Evolutionary conservation across 2,329 filamentous ascomycete species (phyloP), one percentile per base, ranked within the genome.

Genomic region (Magnaporthiopsis rhizophila): DNA sequence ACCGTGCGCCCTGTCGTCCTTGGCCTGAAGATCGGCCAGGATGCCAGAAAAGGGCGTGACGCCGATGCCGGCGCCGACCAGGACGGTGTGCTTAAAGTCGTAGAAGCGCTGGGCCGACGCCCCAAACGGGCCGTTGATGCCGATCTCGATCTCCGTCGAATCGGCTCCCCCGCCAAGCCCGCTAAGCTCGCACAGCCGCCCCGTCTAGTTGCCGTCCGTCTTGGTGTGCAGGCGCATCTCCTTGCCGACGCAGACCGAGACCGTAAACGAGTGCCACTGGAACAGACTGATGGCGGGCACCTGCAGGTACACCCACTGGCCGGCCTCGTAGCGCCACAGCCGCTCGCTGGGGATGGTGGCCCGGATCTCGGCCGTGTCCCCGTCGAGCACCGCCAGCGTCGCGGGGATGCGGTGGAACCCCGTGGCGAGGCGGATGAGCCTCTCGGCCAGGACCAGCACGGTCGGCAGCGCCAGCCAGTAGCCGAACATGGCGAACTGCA

Each of bases 41-140:
- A 94, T 93, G 0, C 89, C 92, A 11, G 90, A 90, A 77, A 92
- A 94, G 0, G 90, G 90, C n/a, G 90, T 94, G 13, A 93, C 89
- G 68, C 90, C 90, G 68, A 94, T 94, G 74, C 90, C 90, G 0
- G 90, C 91, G 66, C 90, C 90, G 65, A 90, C 88, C n/a, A 94
- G 83, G 38, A 93, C 80, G 11, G 90, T 85, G 58, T 91, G 83
- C 76, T 94, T 90, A 74, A 92, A 93, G 76, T 92, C 94, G 82
- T 95, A 95, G 58, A 96, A 91, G 70, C 95, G 90, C 73, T 95
- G 90, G 0, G 91, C 94, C 0, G 90, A 90, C 24, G 89, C 92
- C 30, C 91, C 91, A 71, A 95, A 96, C 1, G 91, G 91, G 0
- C 91, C 91, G 69, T 95, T 83, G 61, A 86, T 77, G 0, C 82